phyloP scores from a whole-genome alignment of 1,284 basidiomycete species.

The Cerioporus squamosus region DNA sequence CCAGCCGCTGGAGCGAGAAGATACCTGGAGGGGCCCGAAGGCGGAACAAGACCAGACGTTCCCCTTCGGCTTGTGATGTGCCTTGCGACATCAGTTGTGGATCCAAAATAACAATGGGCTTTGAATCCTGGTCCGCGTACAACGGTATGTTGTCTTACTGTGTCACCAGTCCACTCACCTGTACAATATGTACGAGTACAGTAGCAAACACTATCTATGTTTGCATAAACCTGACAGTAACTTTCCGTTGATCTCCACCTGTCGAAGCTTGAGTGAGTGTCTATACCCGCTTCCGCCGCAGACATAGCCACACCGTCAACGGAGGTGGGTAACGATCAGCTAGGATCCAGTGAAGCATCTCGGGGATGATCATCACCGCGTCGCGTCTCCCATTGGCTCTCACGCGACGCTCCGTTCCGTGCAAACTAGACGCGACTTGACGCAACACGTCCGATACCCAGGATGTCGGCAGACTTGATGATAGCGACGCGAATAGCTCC shows the following conservation, averaged over 20 bases:
- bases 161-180: background rate
- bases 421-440: no score
- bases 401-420: background rate
- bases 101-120: background rate
- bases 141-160: background rate
- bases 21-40: conserved; percentile 24
- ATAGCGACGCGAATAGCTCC: conserved; percentile 12
- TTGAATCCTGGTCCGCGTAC: background rate
- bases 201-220: no score
- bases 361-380: conserved; percentile 1
- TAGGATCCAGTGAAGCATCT: no score
- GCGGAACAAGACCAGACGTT: conserved; percentile 29
- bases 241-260: no score
- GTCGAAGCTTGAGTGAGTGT: no score
- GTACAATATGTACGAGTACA: no score
- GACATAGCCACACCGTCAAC: no score
- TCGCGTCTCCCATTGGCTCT: conserved; percentile 1
- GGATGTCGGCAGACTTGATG: conserved; percentile 11
- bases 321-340: background rate
- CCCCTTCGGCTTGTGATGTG: conserved; percentile 28
- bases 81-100: background rate
- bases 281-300: no score
- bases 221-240: no score
- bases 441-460: background rate
- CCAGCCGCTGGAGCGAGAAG: conserved; percentile 28